Evolutionary conservation across 2,329 filamentous ascomycete species (phyloP).

Genomic region (Aplosporella prunicola): DNA sequence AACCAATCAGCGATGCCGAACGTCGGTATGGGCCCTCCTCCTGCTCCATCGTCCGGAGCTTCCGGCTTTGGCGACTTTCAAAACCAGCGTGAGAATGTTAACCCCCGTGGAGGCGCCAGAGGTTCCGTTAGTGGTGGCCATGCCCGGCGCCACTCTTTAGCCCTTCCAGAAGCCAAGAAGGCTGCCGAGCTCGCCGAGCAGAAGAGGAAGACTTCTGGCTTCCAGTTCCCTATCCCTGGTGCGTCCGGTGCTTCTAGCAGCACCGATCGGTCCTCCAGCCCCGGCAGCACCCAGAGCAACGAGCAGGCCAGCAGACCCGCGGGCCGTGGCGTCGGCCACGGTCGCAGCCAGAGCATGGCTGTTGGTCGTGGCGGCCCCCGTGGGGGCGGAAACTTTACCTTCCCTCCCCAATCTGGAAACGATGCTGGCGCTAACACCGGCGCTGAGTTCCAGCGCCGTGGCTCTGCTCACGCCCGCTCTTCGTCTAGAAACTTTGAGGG

Average conservation of each 20-base stretch:
- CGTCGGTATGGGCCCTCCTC: slow-evolving; percentile 82
- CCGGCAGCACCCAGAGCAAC: slow-evolving; percentile 30
- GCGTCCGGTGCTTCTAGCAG: slow-evolving; percentile 44
- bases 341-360: slow-evolving; percentile 85
- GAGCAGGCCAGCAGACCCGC: slow-evolving; percentile 21
- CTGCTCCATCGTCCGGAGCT: slow-evolving; percentile 80
- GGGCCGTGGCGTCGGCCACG: slow-evolving; percentile 48
- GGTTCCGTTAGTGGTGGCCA: slow-evolving; percentile 66
- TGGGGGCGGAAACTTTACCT: slow-evolving; percentile 64
- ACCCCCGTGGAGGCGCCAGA: slow-evolving; percentile 59
- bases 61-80: slow-evolving; percentile 70
- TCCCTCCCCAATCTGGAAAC: slow-evolving; percentile 47
- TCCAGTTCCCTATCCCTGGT: slow-evolving; percentile 81
- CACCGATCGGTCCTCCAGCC: slow-evolving; percentile 47
- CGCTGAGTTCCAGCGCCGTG: slow-evolving; percentile 64
- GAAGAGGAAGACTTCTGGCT: slow-evolving; percentile 86
- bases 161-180: slow-evolving; percentile 92
- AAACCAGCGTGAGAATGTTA: slow-evolving; percentile 58
- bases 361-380: slow-evolving; percentile 56
- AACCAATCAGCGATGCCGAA: slow-evolving; percentile 96
- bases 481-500: slow-evolving; percentile 92
- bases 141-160: slow-evolving; percentile 87
- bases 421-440: slow-evolving; percentile 39
- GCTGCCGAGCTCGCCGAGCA: slow-evolving; percentile 94
- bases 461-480: slow-evolving; percentile 71